A percentile compares a stretch with the other conserved stretches of the same genome.
phyloP scores from a whole-genome alignment of 2,329 filamentous ascomycete species.

The Dichotomopilus funicola region DNA sequence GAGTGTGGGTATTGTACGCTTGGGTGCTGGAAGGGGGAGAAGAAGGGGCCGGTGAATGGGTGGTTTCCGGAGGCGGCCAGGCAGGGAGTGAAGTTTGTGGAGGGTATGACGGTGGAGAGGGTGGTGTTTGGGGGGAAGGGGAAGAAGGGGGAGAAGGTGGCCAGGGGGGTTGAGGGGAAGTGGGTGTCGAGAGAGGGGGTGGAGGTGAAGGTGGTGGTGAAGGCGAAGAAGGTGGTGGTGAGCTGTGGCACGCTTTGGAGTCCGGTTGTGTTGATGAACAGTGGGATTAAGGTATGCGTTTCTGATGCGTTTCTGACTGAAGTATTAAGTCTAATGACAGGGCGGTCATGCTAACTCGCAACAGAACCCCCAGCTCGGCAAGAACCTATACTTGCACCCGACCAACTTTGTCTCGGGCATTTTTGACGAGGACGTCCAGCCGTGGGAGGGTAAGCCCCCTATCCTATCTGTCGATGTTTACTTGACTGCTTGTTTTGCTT shows the following conservation, averaged over 20 bases:
- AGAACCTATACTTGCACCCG: conserved; percentile 77
- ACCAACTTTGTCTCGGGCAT: conserved; percentile 52
- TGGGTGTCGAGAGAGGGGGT: conserved; percentile 70
- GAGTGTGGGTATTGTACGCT: conserved; percentile 62
- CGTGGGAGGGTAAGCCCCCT: conserved; percentile 50
- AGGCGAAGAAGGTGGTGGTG: conserved; percentile 75
- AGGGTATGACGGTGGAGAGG: conserved; percentile 68
- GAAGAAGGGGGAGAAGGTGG: conserved; percentile 45
- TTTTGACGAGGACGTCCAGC: conserved; percentile 64
- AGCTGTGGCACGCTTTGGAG: conserved; percentile 70
- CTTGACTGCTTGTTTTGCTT: conserved; percentile 13
- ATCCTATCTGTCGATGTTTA: neutral
- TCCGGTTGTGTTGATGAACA: conserved; percentile 68
- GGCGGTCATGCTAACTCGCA: conserved; percentile 17
- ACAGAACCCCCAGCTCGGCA: conserved; percentile 72
- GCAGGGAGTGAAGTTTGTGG: conserved; percentile 73
- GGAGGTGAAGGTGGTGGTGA: conserved; percentile 59
- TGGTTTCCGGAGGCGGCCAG: conserved; percentile 75
- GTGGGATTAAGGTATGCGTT: conserved; percentile 70
- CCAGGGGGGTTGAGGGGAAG: conserved; percentile 63
- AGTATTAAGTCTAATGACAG: neutral
- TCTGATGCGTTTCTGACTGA: too few relatives aligned
- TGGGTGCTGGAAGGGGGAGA: conserved; percentile 60
- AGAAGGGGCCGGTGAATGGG: conserved; percentile 69
- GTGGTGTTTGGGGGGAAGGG: conserved; percentile 59